These are phyloP conservation scores for Entomortierella lignicola DNA, from an alignment of 192 early-diverging fungal species.

Conservation along the genomic window DNA sequence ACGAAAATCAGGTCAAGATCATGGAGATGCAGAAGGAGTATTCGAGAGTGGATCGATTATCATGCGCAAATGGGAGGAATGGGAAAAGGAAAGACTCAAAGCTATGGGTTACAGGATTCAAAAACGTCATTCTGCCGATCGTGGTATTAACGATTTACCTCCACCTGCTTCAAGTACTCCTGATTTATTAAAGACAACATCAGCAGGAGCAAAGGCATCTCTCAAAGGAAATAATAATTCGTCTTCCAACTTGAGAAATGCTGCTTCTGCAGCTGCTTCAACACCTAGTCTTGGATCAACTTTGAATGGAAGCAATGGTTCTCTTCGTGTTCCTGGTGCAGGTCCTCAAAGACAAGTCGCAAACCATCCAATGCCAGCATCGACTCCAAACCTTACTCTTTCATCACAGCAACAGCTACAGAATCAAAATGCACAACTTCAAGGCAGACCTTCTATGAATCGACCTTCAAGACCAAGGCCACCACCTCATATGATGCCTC, in stretches of 20 bases:
- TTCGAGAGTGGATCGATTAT: constrained; percentile 73
- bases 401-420: constrained; percentile 36
- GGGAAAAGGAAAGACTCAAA: constrained; percentile 64
- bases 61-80: constrained; percentile 70
- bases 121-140: constrained; percentile 43
- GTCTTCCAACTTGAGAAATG: neutral
- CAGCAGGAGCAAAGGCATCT: neutral
- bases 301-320: constrained; percentile 25
- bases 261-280: neutral
- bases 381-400: constrained; percentile 16
- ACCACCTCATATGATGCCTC: constrained; percentile 18
- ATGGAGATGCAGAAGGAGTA: constrained; percentile 72
- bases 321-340: constrained; percentile 3
- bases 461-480: constrained; percentile 34
- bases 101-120: constrained; percentile 47
- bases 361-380: constrained; percentile 15
- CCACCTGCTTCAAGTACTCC: constrained; percentile 46
- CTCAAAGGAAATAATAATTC: constrained; percentile 1
- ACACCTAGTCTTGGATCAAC: constrained; percentile 39
- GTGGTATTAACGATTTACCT: constrained; percentile 45
- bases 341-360: constrained; percentile 3
- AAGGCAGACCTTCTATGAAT: constrained; percentile 23
- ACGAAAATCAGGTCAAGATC: constrained; percentile 77
- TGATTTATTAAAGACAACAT: constrained; percentile 6
- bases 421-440: constrained; percentile 9